Conservation (phyloP, 2,329 filamentous ascomycete genomes). For the Diaporthe caulivora region DNA sequence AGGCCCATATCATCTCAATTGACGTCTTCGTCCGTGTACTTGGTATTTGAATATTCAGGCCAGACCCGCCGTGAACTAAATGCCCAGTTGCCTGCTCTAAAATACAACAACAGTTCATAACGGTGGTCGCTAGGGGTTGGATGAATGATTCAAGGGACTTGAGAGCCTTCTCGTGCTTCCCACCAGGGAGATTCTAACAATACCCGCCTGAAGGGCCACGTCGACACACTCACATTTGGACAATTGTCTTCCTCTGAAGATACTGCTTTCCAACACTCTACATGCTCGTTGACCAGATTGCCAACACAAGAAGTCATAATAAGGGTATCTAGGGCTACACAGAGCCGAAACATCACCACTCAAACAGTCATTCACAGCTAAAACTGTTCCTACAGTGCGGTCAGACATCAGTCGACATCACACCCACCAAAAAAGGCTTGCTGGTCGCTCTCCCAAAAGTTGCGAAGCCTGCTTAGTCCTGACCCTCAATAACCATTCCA, state of each 20-base stretch:
- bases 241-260: not conserved
- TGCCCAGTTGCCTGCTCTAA: not conserved
- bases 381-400: not conserved
- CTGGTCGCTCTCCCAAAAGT: too few relatives aligned
- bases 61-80: too few relatives aligned
- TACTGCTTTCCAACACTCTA: not conserved
- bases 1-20: too few relatives aligned
- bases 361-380: not conserved
- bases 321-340: slow-evolving; percentile 13
- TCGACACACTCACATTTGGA: not conserved
- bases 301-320: not conserved
- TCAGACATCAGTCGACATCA: not conserved
- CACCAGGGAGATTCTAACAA: not conserved
- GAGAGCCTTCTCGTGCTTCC: not conserved
- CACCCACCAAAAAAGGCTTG: too few relatives aligned
- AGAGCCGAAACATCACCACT: not conserved
- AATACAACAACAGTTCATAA: not conserved
- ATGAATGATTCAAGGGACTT: not conserved
- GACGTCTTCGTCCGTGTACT: not conserved
- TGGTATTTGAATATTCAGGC: too few relatives aligned
- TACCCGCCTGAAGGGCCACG: too few relatives aligned
- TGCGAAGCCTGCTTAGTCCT: slow-evolving; percentile 40
- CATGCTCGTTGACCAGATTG: not conserved
- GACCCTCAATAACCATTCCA: slow-evolving; percentile 71
- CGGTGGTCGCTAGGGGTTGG: not conserved